Base-by-base conservation (phyloP, 805 yeast species). In the Zygosaccharomyces pseudorouxii region DNA sequence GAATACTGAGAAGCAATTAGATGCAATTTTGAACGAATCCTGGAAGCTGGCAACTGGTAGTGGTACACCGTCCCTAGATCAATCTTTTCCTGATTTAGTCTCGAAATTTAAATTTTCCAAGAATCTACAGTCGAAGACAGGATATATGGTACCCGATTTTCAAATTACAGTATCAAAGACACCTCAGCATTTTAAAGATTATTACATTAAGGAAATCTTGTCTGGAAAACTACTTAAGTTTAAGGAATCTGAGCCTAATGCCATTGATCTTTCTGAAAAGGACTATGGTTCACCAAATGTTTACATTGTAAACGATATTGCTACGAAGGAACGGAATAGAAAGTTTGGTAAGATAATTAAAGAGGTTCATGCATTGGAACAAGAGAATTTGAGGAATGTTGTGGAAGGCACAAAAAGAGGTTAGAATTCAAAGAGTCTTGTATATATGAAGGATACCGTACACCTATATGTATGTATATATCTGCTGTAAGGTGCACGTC, bases 241-340 rank as follows among this genome's bases (percentile, higher is more conserved):
- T 54, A 78, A 77, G 57, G 89, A 84, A 60, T 76, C 81, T 62
- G 78, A 81, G 58, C 89, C 93, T n/a, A 78, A 84, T 58, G 92
- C 88, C 25, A 78, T 87, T 48, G 80, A 81, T 52, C 71, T 87
- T 55, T 71, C 79, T 49, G 64, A 71, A 6, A 72, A 71, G 25
- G 82, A 78, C 39, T 85, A 80, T 59, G 71, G 67, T 27, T 80
- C 84, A 35, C 71, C 78, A 4, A 86, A 85, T 55, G 69, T 82
- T 29, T 73, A 74, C 52, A 70, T 81, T 51, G 80, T 77, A 48
- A 69, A 76, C 38, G 80, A 74, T 57, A 72, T 74, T n/a, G 68
- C 71, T 47, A 72, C 74, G 38, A 64, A 65, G 50, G 71, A 74
- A 48, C 79, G 77, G 60, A 68, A 71, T 50, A 65, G 69, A 57